A percentile compares a stretch with the other conserved stretches of the same genome.
Evolutionary conservation across 2,329 filamentous ascomycete species (phyloP).

Genomic region (Plectosphaerella sp.): DNA sequence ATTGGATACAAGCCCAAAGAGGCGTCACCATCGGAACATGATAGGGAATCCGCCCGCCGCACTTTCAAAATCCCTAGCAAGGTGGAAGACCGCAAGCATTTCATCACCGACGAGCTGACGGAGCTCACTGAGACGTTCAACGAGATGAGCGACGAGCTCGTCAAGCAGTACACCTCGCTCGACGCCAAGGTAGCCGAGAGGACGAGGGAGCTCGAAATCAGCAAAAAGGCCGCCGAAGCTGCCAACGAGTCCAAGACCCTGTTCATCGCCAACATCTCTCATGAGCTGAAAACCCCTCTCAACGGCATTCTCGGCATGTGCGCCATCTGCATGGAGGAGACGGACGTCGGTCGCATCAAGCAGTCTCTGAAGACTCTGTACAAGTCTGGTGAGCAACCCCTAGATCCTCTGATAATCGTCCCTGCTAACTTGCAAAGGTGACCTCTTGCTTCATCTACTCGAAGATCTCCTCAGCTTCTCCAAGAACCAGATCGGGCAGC

Average conservation of each 20-base stretch:
- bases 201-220: conserved; percentile 79
- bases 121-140: conserved; percentile 85
- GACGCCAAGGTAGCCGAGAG: conserved; percentile 81
- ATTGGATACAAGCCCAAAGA: conserved; percentile 15
- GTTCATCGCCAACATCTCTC: conserved; percentile 92
- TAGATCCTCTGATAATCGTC: not conserved
- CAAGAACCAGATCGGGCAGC: conserved; percentile 89
- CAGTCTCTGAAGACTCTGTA: conserved; percentile 84
- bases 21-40: conserved; percentile 20
- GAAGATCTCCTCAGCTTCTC: conserved; percentile 90
- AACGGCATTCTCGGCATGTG: conserved; percentile 96
- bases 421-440: conserved; percentile 34
- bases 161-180: conserved; percentile 78
- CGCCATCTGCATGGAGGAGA: conserved; percentile 87
- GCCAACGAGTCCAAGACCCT: conserved; percentile 96
- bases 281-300: conserved; percentile 85
- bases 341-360: conserved; percentile 72
- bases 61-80: conserved; percentile 82
- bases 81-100: conserved; percentile 70
- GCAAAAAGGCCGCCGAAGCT: conserved; percentile 88
- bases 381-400: conserved; percentile 55
- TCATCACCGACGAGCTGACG: conserved; percentile 78
- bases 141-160: conserved; percentile 86
- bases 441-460: conserved; percentile 77
- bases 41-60: conserved; percentile 38